phyloP scores from a whole-genome alignment of 2,329 filamentous ascomycete species.

The Dryadomyces quercus-mongolicae region DNA sequence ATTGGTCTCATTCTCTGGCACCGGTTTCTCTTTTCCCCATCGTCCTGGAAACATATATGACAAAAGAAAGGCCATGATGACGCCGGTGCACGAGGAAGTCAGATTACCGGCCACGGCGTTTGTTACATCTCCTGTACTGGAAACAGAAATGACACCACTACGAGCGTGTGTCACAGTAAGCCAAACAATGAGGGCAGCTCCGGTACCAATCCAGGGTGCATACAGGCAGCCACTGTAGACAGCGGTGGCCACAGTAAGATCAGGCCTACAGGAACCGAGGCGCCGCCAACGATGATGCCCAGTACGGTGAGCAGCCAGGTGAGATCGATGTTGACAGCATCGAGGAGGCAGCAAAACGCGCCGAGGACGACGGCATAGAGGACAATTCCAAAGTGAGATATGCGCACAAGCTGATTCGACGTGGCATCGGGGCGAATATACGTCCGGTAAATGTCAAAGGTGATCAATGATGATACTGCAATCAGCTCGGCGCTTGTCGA shows the following conservation, averaged over 20 bases:
- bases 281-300: constrained; percentile 27
- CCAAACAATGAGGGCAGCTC: constrained; percentile 22
- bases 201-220: constrained; percentile 22
- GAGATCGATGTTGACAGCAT: constrained; percentile 22
- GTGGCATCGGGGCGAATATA: constrained; percentile 20
- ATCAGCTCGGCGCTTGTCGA: constrained; percentile 31
- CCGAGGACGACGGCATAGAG: constrained; percentile 21
- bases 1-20: constrained; percentile 3
- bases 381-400: constrained; percentile 22
- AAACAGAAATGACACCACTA: constrained; percentile 21
- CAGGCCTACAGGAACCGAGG: constrained; percentile 20
- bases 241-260: constrained; percentile 24
- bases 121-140: constrained; percentile 22
- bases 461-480: constrained; percentile 23
- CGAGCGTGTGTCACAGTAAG: constrained; percentile 22
- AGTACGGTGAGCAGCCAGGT: constrained; percentile 27
- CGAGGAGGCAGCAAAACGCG: constrained; percentile 22
- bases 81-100: constrained; percentile 13
- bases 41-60: constrained; percentile 20
- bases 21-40: constrained; percentile 9
- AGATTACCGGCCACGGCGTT: constrained; percentile 27
- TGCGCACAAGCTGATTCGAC: constrained; percentile 15
- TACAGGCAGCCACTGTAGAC: constrained; percentile 23
- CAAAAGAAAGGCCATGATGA: constrained; percentile 14
- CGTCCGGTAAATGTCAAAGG: constrained; percentile 27